Base-by-base conservation (phyloP, 495 filamentous ascomycete genomes). In the Penicillium ucsense region DNA sequence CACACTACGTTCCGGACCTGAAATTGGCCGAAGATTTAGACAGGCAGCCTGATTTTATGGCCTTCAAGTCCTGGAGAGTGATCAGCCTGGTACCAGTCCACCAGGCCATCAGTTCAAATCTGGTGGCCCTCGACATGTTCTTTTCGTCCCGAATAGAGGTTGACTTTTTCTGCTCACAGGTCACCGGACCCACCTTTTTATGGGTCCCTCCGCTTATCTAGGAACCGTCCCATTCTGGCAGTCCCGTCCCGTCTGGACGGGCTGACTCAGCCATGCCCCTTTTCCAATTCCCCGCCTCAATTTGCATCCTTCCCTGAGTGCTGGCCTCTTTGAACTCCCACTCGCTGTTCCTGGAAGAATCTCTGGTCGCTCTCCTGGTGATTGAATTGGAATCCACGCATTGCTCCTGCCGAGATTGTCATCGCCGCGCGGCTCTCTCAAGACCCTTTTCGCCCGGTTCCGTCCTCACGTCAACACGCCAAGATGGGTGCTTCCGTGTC, bases 401-500 rank as follows among this genome's bases (percentile, higher is more conserved):
- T 37, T 27, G 5, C 31, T 31, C 4, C 28, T 34, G 33, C 31
- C 33, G 27, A 35, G 38, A 27, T 38, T 37, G 8, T 12, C 33
- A 28, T 8, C 36, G 35, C 35, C 38, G 38, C 37, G 35, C 46
- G 38, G 39, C 34, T 20, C 20, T 20, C 20, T 20, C 20, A 20
- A 20, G 20, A 20, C n/a, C 30, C 43, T 11, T 37, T 34, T 34
- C 30, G 36, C 41, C 39, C 9, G 20, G 20, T 48, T 48, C 56
- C 53, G 50, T 49, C 51, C 45, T 37, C 54, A 60, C 42, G 33
- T 9, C 29, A 45, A 52, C 50, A 46, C 41, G 50, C 54, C 59
- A 70, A 55, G 32, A 94, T 94, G 88, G 88, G 88, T 60, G 86
- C 76, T 51, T 75, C 77, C 65, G 78, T 91, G 55, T 89, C 85